Evolutionary conservation across 805 yeast genomes (phyloP), one percentile per base, ranked within the genome.

Genomic region (Wickerhamomyces queroliae): DNA sequence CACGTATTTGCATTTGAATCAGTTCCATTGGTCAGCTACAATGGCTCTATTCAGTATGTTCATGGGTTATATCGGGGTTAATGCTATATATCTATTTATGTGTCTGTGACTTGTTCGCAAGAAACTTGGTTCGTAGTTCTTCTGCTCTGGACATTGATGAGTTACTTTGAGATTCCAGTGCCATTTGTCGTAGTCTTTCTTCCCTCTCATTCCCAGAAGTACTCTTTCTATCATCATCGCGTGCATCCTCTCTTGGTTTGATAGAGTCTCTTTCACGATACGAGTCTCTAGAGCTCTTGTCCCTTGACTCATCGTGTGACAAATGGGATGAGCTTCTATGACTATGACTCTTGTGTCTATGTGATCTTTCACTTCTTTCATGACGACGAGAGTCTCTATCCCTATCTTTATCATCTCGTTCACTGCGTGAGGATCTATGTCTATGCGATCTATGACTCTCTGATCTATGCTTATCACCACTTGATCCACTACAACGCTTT

Each of bases 391-490:
- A 36, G 35, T 21, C 11, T 27, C 40, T 24, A 25, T 35, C 18
- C n/a, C 36, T 17, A 15, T 30, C 33, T 20, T 46, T 33, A 23
- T 36, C 37, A 29, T 33, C 35, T 4, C 43, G 32, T 16, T 37
- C 36, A 19, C 40, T 32, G 16, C 33, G 41, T 2, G 22, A 18
- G 29, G 39, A 41, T 30, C 39, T 44, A 7, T 31, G 20, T 35
- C 39, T 25, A 19, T 43, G 42, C 25, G 28, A 43, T 38, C 43
- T 43, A 35, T 48, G 44, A 35, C 50, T 49, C 42, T 46, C 36
- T 44, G 50, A 15, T 21, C n/a, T n/a, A n/a, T n/a, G n/a, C n/a
- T n/a, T n/a, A n/a, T n/a, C n/a, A n/a, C n/a, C n/a, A n/a, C n/a
- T n/a, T n/a, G n/a, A n/a, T n/a, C n/a, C n/a, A n/a, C n/a, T n/a